Base-by-base conservation (phyloP, 148 eudicot species). In the Vaccinium myrtillus region DNA sequence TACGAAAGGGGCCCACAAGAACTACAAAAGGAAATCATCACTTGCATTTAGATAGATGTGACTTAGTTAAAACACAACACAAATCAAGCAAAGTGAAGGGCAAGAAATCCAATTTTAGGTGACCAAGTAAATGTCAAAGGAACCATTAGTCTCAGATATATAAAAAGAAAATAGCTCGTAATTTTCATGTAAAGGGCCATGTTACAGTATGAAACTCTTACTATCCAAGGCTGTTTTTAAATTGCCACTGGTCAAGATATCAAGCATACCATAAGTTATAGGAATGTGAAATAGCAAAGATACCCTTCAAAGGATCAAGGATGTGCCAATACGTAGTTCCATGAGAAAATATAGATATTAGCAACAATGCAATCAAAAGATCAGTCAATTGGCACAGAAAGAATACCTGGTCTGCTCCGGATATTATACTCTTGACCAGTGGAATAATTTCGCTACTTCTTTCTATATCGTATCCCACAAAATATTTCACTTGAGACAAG, bases 401-500 rank as follows among this genome's bases (percentile, higher is more conserved):
- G 70, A 78, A 55, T 93, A 97, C 99, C 98, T 91, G 71, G 81
- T 91, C 88, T 70, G 88, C 86, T 74, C 99, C 99, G 87, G 92
- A 84, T 86, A 97, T 90, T 82, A 97, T 92, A 88, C 99, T 97
- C 84, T 89, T 83, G 70, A 86, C 87, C 77, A 97, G 92, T 77
- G 99, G 96, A 81, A 97, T 90, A 88, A 97, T 97, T 88, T 95
- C 65, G 53, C 98, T 97, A 88, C 98, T 95, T 81, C 91, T 89
- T 77, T 74, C 93, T 74, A 97, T 83, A 81, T 88, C 89, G 89
- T 97, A 97, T 39, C 99, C 99, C 90, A 97, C 75, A 89, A 97
- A 97, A 87, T 97, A 94, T 87, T 97, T 97, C 61, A 95, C 95
- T 91, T 97, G 99, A 88, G 99, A 95, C 89, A 97, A 86, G 83